A percentile compares a stretch with the other conserved stretches of the same genome.
These are phyloP conservation scores for Leucocoprinus birnbaumii DNA, from an alignment of 768 basidiomycete genomes.

Conservation along the genomic window DNA sequence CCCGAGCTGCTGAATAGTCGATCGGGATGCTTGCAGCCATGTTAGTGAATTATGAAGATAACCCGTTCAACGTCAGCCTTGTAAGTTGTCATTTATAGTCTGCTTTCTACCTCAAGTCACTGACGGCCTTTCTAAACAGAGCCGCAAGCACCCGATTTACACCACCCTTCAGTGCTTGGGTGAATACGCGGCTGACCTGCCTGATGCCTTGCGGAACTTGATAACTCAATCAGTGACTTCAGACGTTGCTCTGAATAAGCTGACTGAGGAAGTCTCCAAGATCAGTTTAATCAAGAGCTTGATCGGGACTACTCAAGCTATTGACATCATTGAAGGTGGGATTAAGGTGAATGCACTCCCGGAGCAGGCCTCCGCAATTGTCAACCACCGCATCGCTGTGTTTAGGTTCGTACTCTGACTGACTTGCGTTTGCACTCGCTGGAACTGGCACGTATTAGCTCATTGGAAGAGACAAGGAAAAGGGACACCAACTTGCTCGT, in stretches of 20 bases:
- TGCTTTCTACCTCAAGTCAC: neutral
- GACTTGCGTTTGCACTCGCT: neutral
- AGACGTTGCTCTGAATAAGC: constrained; percentile 45
- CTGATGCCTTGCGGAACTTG: constrained; percentile 39
- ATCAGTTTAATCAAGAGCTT: constrained; percentile 40
- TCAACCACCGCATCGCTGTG: constrained; percentile 71
- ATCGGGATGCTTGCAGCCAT: constrained; percentile 80
- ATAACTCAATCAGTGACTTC: constrained; percentile 47
- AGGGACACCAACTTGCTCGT: constrained; percentile 40
- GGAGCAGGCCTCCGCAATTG: constrained; percentile 63
- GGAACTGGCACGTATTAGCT: constrained; percentile 20
- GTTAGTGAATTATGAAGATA: constrained; percentile 63
- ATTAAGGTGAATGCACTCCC: constrained; percentile 81
- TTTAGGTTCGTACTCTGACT: constrained; percentile 39
- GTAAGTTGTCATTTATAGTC: constrained; percentile 28
- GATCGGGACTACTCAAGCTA: constrained; percentile 73
- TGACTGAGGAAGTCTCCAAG: constrained; percentile 45
- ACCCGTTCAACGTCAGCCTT: constrained; percentile 55
- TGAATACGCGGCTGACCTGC: constrained; percentile 54
- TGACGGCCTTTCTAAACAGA: constrained; percentile 26
- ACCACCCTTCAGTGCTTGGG: constrained; percentile 63
- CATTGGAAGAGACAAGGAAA: constrained; percentile 23
- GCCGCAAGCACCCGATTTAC: constrained; percentile 57
- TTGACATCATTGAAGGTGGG: constrained; percentile 66
- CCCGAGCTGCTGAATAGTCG: constrained; percentile 36